phyloP scores from a whole-genome alignment of 148 eudicot genomes.

The Rhododendron henanense region DNA sequence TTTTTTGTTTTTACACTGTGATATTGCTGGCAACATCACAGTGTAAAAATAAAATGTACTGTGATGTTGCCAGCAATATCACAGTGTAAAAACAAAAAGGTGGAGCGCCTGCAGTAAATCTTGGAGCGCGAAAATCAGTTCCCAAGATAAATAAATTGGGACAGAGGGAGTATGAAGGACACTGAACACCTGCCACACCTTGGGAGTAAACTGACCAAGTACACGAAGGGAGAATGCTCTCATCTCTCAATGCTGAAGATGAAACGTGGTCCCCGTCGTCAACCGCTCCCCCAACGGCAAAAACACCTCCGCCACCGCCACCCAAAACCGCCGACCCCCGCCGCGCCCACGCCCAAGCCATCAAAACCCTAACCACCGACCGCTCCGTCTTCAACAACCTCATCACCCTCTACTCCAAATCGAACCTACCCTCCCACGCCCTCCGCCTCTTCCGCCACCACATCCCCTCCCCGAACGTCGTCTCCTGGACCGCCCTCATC shows the following conservation, averaged over 20 bases:
- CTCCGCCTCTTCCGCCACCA: conserved; percentile 35
- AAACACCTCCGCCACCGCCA: background rate
- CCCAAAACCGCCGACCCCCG: conserved; percentile 30
- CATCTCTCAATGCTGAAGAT: background rate
- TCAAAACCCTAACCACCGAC: conserved; percentile 26
- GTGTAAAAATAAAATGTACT: too few relatives aligned
- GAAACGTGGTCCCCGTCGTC: background rate
- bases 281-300: background rate
- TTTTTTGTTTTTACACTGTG: too few relatives aligned
- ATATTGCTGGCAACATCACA: too few relatives aligned
- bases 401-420: conserved; percentile 58
- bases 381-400: conserved; percentile 33
- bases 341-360: conserved; percentile 37
- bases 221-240: background rate
- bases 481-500: conserved; percentile 28
- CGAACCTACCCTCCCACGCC: conserved; percentile 27
- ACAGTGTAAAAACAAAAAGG: too few relatives aligned
- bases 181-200: background rate
- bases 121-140: too few relatives aligned
- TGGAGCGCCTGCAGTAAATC: too few relatives aligned
- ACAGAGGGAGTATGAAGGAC: too few relatives aligned
- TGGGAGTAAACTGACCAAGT: background rate
- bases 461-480: conserved; percentile 57
- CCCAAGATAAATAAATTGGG: too few relatives aligned
- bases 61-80: too few relatives aligned